Conservation (phyloP, 1,284 basidiomycete genomes). For the Microbotryum lychnidis-dioicae region DNA sequence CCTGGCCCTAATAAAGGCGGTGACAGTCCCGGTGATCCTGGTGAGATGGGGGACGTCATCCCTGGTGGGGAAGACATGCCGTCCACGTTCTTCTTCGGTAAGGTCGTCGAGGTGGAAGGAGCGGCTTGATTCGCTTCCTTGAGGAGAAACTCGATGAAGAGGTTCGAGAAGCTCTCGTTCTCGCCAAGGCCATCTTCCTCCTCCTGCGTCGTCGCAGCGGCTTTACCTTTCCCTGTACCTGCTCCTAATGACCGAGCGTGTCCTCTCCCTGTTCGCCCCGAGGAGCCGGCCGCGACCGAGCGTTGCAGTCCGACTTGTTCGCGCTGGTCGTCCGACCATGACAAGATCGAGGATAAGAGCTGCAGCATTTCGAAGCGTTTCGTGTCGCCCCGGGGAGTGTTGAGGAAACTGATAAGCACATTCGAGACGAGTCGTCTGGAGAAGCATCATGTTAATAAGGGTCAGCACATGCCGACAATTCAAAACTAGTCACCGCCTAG, state of each 20-base stretch:
- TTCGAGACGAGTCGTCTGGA: slow-evolving; percentile 81
- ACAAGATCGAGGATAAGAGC: slow-evolving; percentile 76
- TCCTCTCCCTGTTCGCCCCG: slow-evolving; percentile 11
- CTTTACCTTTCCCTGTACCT: slow-evolving; percentile 40
- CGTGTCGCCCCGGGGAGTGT: slow-evolving; percentile 77
- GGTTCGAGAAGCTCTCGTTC: slow-evolving; percentile 80
- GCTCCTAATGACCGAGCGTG: slow-evolving; percentile 11
- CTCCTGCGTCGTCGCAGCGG: slow-evolving; percentile 2
- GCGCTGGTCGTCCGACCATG: slow-evolving; percentile 81
- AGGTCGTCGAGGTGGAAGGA: too few species aligned
- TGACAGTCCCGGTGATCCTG: too few species aligned
- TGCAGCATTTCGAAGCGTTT: slow-evolving; percentile 96
- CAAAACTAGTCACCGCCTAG: not conserved
- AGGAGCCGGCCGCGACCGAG: slow-evolving; percentile 31
- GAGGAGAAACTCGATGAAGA: slow-evolving; percentile 91
- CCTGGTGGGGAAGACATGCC: too few species aligned
- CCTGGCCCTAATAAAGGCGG: too few species aligned
- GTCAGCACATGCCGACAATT: not conserved
- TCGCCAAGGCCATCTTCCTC: slow-evolving; percentile 55
- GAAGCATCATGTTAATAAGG: not conserved
- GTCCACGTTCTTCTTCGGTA: too few species aligned
- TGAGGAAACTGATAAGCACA: slow-evolving; percentile 83
- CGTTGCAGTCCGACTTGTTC: slow-evolving; percentile 83
- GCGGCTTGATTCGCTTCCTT: slow-evolving; percentile 43
- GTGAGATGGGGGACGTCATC: too few species aligned